Percentiles rank a stretch among this genome's conserved stretches.
These are phyloP conservation scores for Carpinus viminea DNA, from an alignment of 306 rosid species.

Conservation along the genomic window DNA sequence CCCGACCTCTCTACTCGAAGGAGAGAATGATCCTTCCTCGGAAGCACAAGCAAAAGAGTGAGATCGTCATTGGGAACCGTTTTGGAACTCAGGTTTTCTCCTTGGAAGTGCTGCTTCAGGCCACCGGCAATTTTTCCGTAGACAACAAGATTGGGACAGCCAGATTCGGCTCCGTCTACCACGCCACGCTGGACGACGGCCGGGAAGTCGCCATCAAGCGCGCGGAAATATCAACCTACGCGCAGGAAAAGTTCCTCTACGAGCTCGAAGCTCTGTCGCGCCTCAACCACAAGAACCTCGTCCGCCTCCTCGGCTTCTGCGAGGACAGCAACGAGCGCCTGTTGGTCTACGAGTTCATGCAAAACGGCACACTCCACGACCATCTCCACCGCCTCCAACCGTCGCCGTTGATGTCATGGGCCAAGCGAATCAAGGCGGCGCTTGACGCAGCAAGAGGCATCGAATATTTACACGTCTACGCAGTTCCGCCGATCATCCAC, in stretches of 20 bases:
- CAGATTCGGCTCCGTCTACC: slow-evolving; percentile 81
- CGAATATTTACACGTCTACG: slow-evolving; percentile 61
- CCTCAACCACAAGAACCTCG: slow-evolving; percentile 84
- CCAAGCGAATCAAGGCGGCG: slow-evolving; percentile 49
- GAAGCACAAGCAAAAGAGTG: too few relatives aligned
- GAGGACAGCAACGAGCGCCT: slow-evolving; percentile 69
- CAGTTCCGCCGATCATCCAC: slow-evolving; percentile 68
- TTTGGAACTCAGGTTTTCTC: slow-evolving; percentile 25
- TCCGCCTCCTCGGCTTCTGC: slow-evolving; percentile 61
- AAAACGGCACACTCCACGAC: slow-evolving; percentile 67
- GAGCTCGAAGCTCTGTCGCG: slow-evolving; percentile 79
- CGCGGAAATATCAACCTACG: slow-evolving; percentile 54
- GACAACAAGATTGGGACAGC: slow-evolving; percentile 69
- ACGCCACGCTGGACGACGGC: slow-evolving; percentile 58
- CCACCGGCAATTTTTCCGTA: slow-evolving; percentile 64
- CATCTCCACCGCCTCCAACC: slow-evolving; percentile 60
- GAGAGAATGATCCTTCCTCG: too few relatives aligned
- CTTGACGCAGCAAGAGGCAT: slow-evolving; percentile 80
- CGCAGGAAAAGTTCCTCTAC: slow-evolving; percentile 65
- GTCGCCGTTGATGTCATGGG: slow-evolving; percentile 54
- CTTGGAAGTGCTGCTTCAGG: slow-evolving; percentile 39
- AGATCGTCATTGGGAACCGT: too few relatives aligned
- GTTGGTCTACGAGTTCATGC: slow-evolving; percentile 72
- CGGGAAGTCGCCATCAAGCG: slow-evolving; percentile 85
- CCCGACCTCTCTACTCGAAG: too few relatives aligned